These are phyloP conservation scores for Betula pendula DNA, from an alignment of 306 rosid species.

Conservation along the genomic window DNA sequence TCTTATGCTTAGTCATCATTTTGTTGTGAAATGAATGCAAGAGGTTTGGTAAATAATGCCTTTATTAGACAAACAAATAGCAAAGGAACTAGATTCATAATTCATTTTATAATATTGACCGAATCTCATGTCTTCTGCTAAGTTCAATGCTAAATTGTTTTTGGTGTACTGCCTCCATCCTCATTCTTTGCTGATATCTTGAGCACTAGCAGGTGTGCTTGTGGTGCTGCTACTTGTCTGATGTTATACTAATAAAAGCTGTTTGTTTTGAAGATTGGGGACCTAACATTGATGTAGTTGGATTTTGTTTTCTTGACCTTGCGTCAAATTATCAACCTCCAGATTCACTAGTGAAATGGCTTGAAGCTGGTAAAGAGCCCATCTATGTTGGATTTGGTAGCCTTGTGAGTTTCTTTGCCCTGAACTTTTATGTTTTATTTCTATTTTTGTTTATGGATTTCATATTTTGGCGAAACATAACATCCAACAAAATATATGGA, in stretches of 20 bases:
- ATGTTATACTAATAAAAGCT: constrained; percentile 20
- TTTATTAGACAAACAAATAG: too few species aligned
- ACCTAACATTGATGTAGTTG: constrained; percentile 80
- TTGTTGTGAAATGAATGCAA: too few species aligned
- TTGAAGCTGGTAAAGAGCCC: constrained; percentile 68
- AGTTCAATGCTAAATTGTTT: background rate
- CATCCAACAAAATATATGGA: background rate
- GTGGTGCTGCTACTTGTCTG: constrained; percentile 1
- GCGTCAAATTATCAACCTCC: constrained; percentile 89
- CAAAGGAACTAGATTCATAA: too few species aligned
- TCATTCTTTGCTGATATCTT: background rate
- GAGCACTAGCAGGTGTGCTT: background rate
- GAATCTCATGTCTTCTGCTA: background rate
- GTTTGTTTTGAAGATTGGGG: constrained; percentile 86
- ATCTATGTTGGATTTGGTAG: constrained; percentile 95
- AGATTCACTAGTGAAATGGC: constrained; percentile 68
- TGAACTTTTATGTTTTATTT: background rate
- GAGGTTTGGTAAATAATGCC: too few species aligned
- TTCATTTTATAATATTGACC: background rate
- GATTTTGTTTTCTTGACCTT: constrained; percentile 97
- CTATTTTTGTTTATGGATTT: background rate
- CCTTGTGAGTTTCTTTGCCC: constrained; percentile 68
- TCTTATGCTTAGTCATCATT: too few species aligned
- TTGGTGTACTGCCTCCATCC: constrained; percentile 13
- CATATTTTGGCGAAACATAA: background rate